Percentiles rank a stretch among this genome's conserved stretches.
These are phyloP conservation scores for Microbotryomycetes sp. DNA, from an alignment of 1,284 basidiomycete species.

Conservation along the genomic window DNA sequence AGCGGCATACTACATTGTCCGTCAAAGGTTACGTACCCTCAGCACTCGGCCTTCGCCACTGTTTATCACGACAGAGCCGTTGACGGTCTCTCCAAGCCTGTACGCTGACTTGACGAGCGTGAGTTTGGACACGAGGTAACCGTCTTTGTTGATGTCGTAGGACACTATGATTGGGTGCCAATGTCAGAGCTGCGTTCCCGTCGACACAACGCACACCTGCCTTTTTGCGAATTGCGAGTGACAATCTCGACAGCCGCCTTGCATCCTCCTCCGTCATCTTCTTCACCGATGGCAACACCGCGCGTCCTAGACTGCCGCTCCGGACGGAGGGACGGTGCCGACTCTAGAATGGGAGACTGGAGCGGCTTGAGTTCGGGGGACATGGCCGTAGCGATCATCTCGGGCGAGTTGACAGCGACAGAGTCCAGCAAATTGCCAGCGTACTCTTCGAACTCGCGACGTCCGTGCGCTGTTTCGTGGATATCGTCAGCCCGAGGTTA, in stretches of 20 bases:
- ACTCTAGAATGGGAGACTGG: slow-evolving; percentile 17
- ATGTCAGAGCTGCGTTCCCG: background rate
- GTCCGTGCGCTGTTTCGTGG: slow-evolving; percentile 1
- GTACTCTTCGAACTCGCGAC: slow-evolving; percentile 27
- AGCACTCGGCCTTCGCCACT: slow-evolving; percentile 55
- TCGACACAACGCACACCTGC: slow-evolving; percentile 44
- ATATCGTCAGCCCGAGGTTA: background rate
- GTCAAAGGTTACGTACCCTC: slow-evolving; percentile 51
- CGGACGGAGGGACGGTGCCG: slow-evolving; percentile 13
- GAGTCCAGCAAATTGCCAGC: slow-evolving; percentile 26
- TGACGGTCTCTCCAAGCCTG: slow-evolving; percentile 77
- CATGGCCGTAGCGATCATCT: slow-evolving; percentile 11
- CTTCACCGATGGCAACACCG: slow-evolving; percentile 43
- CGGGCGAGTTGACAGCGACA: slow-evolving; percentile 18
- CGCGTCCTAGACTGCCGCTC: slow-evolving; percentile 19
- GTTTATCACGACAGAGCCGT: slow-evolving; percentile 80
- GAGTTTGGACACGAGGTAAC: slow-evolving; percentile 74
- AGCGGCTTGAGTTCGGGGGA: slow-evolving; percentile 10
- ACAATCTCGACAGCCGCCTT: slow-evolving; percentile 84
- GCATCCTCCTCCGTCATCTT: slow-evolving; percentile 57
- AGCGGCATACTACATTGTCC: background rate
- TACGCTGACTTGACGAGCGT: slow-evolving; percentile 84
- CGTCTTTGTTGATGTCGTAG: slow-evolving; percentile 87
- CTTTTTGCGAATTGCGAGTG: slow-evolving; percentile 77
- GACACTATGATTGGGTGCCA: slow-evolving; percentile 52